Conservation (phyloP, 1,139 yeast species). For the Hansenula sp. region DNA sequence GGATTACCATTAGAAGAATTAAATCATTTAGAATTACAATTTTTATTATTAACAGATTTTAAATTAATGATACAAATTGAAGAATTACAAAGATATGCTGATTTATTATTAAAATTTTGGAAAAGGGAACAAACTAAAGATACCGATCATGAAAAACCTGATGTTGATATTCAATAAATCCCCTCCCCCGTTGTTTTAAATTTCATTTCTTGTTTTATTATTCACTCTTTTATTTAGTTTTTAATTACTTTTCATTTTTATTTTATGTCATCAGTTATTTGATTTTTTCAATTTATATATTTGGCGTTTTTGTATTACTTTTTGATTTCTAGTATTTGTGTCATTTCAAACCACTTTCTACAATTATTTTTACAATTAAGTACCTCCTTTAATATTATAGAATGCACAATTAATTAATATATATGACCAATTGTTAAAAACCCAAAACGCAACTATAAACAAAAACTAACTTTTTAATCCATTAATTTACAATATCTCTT, state of each 20-base stretch:
- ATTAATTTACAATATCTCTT: too few species aligned
- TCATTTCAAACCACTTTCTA: too few species aligned
- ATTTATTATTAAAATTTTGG: constrained; percentile 81
- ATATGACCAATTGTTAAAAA: not conserved
- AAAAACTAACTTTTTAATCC: too few species aligned
- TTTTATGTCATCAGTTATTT: not conserved
- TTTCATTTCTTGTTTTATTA: not conserved
- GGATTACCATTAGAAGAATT: constrained; percentile 93
- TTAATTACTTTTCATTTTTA: not conserved
- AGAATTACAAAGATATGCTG: constrained; percentile 89
- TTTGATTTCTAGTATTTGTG: too few species aligned
- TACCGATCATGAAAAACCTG: constrained; percentile 1
- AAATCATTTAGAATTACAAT: constrained; percentile 88
- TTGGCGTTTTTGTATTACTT: too few species aligned
- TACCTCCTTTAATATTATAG: too few species aligned
- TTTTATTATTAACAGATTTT: constrained; percentile 78
- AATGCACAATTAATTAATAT: too few species aligned
- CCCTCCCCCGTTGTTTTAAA: not conserved
- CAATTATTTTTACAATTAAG: too few species aligned
- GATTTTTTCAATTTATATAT: too few species aligned
- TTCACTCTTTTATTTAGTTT: not conserved
- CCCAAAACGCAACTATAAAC: not conserved
- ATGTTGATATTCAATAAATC: constrained; percentile 5
- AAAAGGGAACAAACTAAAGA: constrained; percentile 43
- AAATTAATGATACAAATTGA: constrained; percentile 83